phyloP scores from a whole-genome alignment of 352 stramenopile genomes.

The Phytophthora meadii region DNA sequence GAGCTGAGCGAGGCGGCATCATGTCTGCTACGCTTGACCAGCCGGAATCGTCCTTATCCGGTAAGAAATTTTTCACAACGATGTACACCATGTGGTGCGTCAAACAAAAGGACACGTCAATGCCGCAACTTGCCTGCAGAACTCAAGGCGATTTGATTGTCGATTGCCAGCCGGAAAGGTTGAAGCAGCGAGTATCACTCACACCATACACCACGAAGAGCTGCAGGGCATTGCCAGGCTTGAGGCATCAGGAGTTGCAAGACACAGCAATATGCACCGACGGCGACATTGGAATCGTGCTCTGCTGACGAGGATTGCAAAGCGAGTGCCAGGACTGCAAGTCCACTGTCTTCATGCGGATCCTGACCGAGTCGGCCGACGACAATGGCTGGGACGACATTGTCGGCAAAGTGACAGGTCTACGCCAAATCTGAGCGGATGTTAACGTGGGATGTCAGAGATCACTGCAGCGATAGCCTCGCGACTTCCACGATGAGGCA shows the following conservation, averaged over 20 bases:
- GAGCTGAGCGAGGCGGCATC: background rate
- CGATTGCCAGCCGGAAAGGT: slow-evolving; percentile 3
- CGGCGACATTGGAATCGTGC: slow-evolving; percentile 3
- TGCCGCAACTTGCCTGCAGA: slow-evolving; percentile 17
- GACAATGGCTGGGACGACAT: background rate
- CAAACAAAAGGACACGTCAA: background rate
- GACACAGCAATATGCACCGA: too few species aligned
- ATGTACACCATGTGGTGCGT: slow-evolving; percentile 28
- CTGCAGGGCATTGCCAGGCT: slow-evolving; percentile 12
- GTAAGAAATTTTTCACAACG: slow-evolving; percentile 38
- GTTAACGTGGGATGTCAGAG: slow-evolving; percentile 4
- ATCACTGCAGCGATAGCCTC: background rate
- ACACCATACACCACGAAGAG: slow-evolving; percentile 1
- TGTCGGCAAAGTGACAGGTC: background rate
- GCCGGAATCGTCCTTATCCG: slow-evolving; percentile 14
- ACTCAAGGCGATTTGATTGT: background rate
- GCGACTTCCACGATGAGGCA: background rate
- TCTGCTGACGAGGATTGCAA: slow-evolving; percentile 20
- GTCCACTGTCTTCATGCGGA: slow-evolving; percentile 24
- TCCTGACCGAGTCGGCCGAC: background rate
- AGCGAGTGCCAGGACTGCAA: slow-evolving; percentile 6
- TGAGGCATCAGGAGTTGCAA: background rate
- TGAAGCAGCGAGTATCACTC: slow-evolving; percentile 17
- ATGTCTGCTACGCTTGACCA: background rate
- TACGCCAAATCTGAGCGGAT: slow-evolving; percentile 9